Conservation (phyloP, 371 early-diverging fungal genomes). For the Syncephalastrum contaminatum region DNA sequence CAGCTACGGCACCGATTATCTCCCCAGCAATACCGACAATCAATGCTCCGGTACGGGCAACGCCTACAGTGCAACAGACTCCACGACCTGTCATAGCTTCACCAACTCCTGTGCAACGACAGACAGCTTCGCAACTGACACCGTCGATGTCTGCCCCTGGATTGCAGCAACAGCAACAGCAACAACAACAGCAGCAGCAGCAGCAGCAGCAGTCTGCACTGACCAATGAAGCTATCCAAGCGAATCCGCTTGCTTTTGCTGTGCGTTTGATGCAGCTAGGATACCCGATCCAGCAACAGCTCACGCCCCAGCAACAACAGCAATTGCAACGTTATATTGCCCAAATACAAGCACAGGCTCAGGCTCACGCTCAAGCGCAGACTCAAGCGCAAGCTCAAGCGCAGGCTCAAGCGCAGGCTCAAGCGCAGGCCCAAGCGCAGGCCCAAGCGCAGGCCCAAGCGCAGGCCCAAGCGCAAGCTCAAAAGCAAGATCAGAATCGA, state of each 20-base stretch:
- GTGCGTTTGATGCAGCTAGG: slow-evolving; percentile 20
- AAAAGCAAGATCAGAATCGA: too few relatives aligned
- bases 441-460: background rate
- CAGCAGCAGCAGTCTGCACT: slow-evolving; percentile 2
- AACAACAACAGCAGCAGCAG: slow-evolving; percentile 21
- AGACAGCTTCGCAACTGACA: slow-evolving; percentile 5
- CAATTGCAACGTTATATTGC: slow-evolving; percentile 11
- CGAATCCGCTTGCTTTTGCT: slow-evolving; percentile 14
- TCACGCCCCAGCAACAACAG: slow-evolving; percentile 8
- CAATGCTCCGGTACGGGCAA: too few relatives aligned
- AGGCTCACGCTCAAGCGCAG: slow-evolving; percentile 6
- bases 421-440: slow-evolving; percentile 9
- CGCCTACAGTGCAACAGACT: background rate
- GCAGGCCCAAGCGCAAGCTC: background rate
- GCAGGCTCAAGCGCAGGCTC: background rate
- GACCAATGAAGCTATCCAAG: background rate
- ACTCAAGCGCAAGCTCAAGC: slow-evolving; percentile 6
- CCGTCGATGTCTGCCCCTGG: background rate
- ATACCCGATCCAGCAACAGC: slow-evolving; percentile 11
- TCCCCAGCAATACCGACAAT: background rate
- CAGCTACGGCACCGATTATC: slow-evolving; percentile 2
- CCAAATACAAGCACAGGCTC: slow-evolving; percentile 31
- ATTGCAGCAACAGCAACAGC: slow-evolving; percentile 7
- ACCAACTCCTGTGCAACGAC: slow-evolving; percentile 1
- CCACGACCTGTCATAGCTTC: background rate